These are phyloP conservation scores for Arabidopsis suecica DNA, from an alignment of 345 rosid species.

Conservation along the genomic window DNA sequence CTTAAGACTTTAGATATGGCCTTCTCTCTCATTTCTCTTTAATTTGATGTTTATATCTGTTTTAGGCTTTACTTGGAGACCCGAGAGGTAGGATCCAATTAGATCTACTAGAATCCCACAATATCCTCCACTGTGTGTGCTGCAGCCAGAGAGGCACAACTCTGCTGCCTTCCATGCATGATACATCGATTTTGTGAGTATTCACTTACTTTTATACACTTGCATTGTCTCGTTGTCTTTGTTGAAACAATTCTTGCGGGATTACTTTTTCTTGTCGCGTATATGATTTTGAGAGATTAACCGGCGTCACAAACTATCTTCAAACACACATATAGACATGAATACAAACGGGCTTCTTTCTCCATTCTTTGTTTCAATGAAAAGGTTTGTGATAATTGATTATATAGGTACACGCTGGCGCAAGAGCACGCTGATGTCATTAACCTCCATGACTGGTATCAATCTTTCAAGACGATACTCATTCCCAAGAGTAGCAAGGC, in stretches of 20 bases:
- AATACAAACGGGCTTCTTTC: constrained; percentile 11
- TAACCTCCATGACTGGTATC: constrained; percentile 94
- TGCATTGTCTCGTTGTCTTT: constrained; percentile 17
- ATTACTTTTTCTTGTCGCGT: background rate
- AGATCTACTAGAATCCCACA: constrained; percentile 79
- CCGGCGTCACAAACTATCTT: constrained; percentile 1
- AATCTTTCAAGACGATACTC: constrained; percentile 72
- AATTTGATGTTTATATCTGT: constrained; percentile 21
- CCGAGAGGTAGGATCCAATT: constrained; percentile 86
- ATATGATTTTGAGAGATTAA: constrained; percentile 21
- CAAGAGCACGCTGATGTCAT: constrained; percentile 92
- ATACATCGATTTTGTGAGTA: constrained; percentile 88
- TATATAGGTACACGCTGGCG: constrained; percentile 67
- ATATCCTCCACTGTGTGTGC: constrained; percentile 69
- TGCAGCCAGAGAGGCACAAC: constrained; percentile 55
- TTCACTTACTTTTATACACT: constrained; percentile 6
- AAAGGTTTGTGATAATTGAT: constrained; percentile 17
- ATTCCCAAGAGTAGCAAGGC: constrained; percentile 48
- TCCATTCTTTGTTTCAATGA: constrained; percentile 20
- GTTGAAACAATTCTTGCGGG: background rate
- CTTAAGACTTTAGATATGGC: constrained; percentile 14
- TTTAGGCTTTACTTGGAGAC: constrained; percentile 88
- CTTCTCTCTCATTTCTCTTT: background rate
- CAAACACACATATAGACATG: constrained; percentile 7
- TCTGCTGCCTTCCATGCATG: constrained; percentile 74